Evolutionary conservation across 495 filamentous ascomycete species (phyloP), one percentile per base, ranked within the genome.

Genomic region (Neurospora sp.): DNA sequence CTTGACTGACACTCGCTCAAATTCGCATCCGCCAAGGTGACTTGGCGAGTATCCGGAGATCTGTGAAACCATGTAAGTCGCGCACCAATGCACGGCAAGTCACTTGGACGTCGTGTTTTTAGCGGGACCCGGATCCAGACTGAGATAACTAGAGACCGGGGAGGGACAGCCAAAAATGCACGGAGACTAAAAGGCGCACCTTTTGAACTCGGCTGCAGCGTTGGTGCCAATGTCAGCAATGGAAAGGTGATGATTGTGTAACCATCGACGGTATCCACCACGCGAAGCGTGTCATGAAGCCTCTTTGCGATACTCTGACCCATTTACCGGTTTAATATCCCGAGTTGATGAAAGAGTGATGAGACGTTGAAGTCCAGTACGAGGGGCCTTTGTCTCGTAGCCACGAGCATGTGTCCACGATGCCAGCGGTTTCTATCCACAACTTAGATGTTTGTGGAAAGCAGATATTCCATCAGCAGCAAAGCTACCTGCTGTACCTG

Each of bases 251-350:
- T 62, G 14, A 4, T 39, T 60, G 74, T 77, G 75, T 73, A 70
- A 77, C 74, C 71, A 7, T 40, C 70, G 74, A 72, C 75, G 41
- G 74, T 74, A 72, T 75, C 3, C 38, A 39, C 40, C 73, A 71
- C 12, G 54, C 54, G 54, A 62, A 62, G 54, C 54, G 27, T 69
- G 23, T 42, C 49, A 20, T 35, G 38, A 62, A 16, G 23, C 49
- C 49, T 35, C 23, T 27, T 54, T 35, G 54, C 14, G 54, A 35
- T 62, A 16, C 3, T 23, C 23, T 31, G 54, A 31, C 6, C 54
- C 12, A 27, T 35, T 62, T 62, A 62, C 54, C 54, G 23, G 5
- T 14, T 31, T 14, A 0, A 31, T 62, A 62, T 16, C 27, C 12
- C 27, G 6, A 7, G 27, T 16, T 14, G 54, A 35, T 54, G 46